Base-by-base conservation (phyloP, 2,329 filamentous ascomycete species). In the Coleophoma cylindrospora region DNA sequence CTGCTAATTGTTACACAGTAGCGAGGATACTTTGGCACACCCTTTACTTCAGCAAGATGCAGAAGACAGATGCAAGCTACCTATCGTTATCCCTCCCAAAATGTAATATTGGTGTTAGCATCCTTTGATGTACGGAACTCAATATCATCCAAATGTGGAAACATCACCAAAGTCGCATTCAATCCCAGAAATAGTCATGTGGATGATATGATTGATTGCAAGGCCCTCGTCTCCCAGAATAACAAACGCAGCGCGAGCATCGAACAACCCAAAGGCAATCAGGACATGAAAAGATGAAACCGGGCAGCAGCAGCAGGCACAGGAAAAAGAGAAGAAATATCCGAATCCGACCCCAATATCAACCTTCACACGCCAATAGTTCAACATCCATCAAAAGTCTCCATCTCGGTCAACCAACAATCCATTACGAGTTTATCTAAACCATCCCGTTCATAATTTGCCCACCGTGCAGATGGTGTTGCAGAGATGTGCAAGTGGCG, bases 401-500 rank as follows among this genome's bases (percentile, higher is more conserved):
- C 53, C 52, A 50, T 51, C 45, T 47, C 49, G 49, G 40, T 53
- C 53, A 54, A 60, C 54, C 58, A 21, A 19, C 41, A 44, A 57
- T 53, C 57, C 57, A 64, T 64, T 64, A 65, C 27, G 27, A 36
- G 50, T 19, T 22, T 57, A 57, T 62, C 61, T 61, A 61, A 52
- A 50, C 55, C 54, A 52, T 41, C 15, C 32, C 13, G 13, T 21
- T 27, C 17, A 21, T 27, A 27, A 44, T n/a, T 32, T 44, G 43
- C 50, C 52, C 47, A 58, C 51, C 56, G 53, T 52, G 52, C 38
- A 52, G 47, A 17, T n/a, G 32, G 41, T 27, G 27, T 54, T 58
- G 52, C 52, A 55, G 14, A 53, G 50, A 40, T 40, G 50, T 53
- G 54, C 53, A 47, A 38, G 63, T 64, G 14, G 56, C 64, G 51